Base-by-base conservation (phyloP, 495 filamentous ascomycete species). In the Daldinia loculata region DNA sequence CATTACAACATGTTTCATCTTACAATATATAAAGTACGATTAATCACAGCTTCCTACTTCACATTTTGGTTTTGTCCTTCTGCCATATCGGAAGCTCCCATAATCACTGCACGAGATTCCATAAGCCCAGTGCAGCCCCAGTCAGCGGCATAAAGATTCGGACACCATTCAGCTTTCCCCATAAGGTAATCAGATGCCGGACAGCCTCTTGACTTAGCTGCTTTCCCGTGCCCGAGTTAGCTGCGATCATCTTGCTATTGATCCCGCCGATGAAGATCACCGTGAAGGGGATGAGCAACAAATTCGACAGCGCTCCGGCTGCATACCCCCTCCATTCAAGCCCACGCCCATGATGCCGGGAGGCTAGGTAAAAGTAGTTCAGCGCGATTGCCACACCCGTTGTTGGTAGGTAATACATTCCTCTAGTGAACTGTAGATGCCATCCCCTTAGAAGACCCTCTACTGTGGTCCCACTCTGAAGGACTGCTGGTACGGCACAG, bases 301-400 rank as follows among this genome's bases (percentile, higher is more conserved):
- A 15, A 15, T 78, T 81, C 14, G 83, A 52, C 11, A 70, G 55
- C 4, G 77, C 82, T 0, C 76, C 80, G 0, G 61, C 63, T 0
- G 71, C 73, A 34, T 80, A 85, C 6, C 76, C 64, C 22, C 75
- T 75, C 63, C 72, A 79, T 34, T 81, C 72, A 1, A 77, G 60
- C 0, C 70, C 61, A 1, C 66, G 63, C 3, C 50, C 55, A 6
- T 70, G 76, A 43, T 82, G 77, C 0, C 71, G 72, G 65, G 79
- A 81, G 12, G 82, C 81, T 24, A 83, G 78, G 62, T 82, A 83
- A 38, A 77, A 19, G 59, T 83, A 83, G 27, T 79, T 77, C 1
- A 77, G 36, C 2, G 77, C 77, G 6, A 76, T 74, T 7, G 71
- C 36, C 0, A 69, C 76, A 4, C 76, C 78, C 6, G 81, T 70